A percentile compares a stretch with the other conserved stretches of the same genome.
These are phyloP conservation scores for Pterula multifida DNA, from an alignment of 1,284 basidiomycete genomes.

Conservation along the genomic window DNA sequence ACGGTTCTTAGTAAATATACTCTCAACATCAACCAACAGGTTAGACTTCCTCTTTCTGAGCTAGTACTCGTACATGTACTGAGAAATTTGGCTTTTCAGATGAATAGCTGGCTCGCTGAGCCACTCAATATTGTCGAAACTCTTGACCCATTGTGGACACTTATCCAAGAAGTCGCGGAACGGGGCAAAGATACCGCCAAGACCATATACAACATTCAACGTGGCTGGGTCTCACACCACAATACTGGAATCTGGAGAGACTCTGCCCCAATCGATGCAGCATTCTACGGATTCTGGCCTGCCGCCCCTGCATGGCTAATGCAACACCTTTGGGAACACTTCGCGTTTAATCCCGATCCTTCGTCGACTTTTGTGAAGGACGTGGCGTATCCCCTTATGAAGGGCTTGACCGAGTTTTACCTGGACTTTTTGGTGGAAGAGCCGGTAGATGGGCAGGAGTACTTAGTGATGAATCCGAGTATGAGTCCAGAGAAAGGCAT, in stretches of 20 bases:
- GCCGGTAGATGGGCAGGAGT: slow-evolving; percentile 7
- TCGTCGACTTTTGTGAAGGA: slow-evolving; percentile 9
- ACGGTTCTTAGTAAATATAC: slow-evolving; percentile 9
- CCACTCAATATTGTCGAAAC: slow-evolving; percentile 10
- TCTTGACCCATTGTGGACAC: slow-evolving; percentile 10
- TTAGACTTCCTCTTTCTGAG: not conserved
- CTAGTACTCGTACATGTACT: not conserved
- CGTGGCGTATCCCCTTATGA: slow-evolving; percentile 12
- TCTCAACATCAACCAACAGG: slow-evolving; percentile 11
- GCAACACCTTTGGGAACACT: slow-evolving; percentile 12
- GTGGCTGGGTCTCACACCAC: not conserved
- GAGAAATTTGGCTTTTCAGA: slow-evolving; percentile 1
- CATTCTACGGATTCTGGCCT: slow-evolving; percentile 14
- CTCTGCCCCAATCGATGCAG: slow-evolving; percentile 11
- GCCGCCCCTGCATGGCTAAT: slow-evolving; percentile 11
- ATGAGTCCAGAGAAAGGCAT: slow-evolving; percentile 12
- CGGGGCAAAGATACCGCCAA: slow-evolving; percentile 5
- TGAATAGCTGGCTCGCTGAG: slow-evolving; percentile 11
- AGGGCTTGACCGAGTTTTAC: slow-evolving; percentile 12
- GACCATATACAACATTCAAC: slow-evolving; percentile 9
- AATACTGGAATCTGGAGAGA: slow-evolving; percentile 7
- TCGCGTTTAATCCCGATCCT: slow-evolving; percentile 10
- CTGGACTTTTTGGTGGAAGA: slow-evolving; percentile 9
- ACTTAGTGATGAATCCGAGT: slow-evolving; percentile 12
- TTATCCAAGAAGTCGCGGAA: slow-evolving; percentile 10